Conservation (phyloP, 306 rosid genomes). For the Lathyrus oleraceus region DNA sequence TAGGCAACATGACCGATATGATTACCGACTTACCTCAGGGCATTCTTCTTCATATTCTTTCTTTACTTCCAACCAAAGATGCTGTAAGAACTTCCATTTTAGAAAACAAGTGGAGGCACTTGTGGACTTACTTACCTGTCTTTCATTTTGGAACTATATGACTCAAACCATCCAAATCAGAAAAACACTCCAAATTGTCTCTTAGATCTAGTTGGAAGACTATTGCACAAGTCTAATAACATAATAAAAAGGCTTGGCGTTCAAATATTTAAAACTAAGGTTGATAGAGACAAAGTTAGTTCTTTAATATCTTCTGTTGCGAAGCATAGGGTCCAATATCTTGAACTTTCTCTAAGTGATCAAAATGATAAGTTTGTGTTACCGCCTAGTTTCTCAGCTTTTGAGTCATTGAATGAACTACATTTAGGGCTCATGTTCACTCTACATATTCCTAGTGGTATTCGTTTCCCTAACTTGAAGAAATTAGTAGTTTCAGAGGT, state of each 20-base stretch:
- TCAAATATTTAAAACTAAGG: background rate
- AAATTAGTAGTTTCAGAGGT: conserved; percentile 3
- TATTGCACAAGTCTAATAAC: background rate
- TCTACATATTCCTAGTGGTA: background rate
- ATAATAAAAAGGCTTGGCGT: background rate
- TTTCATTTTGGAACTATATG: conserved; percentile 1
- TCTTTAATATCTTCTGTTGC: background rate
- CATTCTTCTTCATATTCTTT: conserved; percentile 29
- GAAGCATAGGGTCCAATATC: conserved; percentile 22
- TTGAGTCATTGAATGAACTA: conserved; percentile 11
- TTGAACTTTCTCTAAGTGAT: conserved; percentile 5
- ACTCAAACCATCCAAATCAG: background rate
- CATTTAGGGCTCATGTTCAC: background rate
- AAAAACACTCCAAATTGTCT: background rate
- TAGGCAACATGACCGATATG: conserved; percentile 11
- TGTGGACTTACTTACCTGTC: conserved; percentile 25
- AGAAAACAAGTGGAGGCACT: conserved; percentile 25
- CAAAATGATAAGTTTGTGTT: background rate
- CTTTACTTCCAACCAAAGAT: conserved; percentile 25
- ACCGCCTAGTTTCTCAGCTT: conserved; percentile 13
- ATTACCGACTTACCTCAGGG: conserved; percentile 27
- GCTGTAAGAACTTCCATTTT: conserved; percentile 22
- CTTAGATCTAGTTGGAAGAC: conserved; percentile 21
- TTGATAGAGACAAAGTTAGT: background rate
- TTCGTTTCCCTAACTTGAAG: conserved; percentile 1